Evolutionary conservation across 2,329 filamentous ascomycete species (phyloP).

Genomic region (Exophiala calicioides): DNA sequence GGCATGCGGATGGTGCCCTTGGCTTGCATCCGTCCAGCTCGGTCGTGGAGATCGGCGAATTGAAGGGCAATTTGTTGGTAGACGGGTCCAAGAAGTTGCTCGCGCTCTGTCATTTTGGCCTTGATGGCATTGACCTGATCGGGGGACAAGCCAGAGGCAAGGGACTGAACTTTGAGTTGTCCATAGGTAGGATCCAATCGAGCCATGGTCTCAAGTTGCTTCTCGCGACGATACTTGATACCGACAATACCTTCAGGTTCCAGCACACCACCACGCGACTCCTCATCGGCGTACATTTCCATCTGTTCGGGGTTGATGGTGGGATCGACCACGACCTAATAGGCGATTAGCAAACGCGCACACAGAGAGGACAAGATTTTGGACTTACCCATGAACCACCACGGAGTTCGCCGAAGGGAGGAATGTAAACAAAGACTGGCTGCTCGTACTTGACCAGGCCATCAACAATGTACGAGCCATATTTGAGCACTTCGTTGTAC

Average conservation of each 20-base stretch:
- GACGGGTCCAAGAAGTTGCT: conserved; percentile 85
- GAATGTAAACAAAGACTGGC: conserved; percentile 98
- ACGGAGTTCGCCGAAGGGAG: conserved; percentile 92
- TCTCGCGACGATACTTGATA: conserved; percentile 98
- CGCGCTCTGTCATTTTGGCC: conserved; percentile 77
- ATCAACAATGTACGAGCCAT: conserved; percentile 98
- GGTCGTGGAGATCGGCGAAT: conserved; percentile 96
- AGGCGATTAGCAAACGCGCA: conserved; percentile 36
- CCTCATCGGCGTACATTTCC: conserved; percentile 99
- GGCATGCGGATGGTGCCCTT: conserved; percentile 88
- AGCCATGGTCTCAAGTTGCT: conserved; percentile 96
- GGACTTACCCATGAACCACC: conserved; percentile 85
- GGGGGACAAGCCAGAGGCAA: conserved; percentile 65
- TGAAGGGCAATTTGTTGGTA: conserved; percentile 95
- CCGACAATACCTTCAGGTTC: conserved; percentile 97
- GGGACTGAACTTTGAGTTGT: conserved; percentile 76
- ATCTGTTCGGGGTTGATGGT: conserved; percentile 96
- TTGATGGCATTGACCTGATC: conserved; percentile 80
- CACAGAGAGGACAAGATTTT: conserved; percentile 1
- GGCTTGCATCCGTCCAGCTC: conserved; percentile 95
- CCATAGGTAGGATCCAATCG: conserved; percentile 84
- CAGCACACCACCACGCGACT: conserved; percentile 92
- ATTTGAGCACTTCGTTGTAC: conserved; percentile 99
- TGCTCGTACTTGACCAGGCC: conserved; percentile 98
- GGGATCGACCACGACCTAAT: conserved; percentile 86